These are phyloP conservation scores for Saksenaea oblongispora DNA, from an alignment of 371 early-diverging fungal genomes.

Conservation along the genomic window DNA sequence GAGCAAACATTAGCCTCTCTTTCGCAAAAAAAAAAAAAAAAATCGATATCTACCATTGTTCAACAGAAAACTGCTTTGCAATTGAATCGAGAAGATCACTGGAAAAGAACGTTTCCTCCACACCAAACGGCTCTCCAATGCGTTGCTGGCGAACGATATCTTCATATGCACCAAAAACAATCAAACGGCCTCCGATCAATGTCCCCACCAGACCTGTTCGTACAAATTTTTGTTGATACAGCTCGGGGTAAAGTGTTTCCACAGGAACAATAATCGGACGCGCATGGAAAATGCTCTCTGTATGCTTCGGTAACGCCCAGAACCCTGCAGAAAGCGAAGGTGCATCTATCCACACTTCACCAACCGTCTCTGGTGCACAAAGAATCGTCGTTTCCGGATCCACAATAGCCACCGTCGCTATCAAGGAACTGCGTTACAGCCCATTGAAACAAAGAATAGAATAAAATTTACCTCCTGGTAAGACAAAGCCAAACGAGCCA, in stretches of 20 bases:
- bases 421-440: not conserved
- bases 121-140: constrained; percentile 36
- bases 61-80: constrained; percentile 43
- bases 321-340: constrained; percentile 70
- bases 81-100: constrained; percentile 55
- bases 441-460: not conserved
- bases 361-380: constrained; percentile 69
- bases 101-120: constrained; percentile 53
- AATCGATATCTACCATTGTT: constrained; percentile 50
- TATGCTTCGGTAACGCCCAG: constrained; percentile 73
- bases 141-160: constrained; percentile 65
- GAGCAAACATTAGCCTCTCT: not conserved
- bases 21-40: not conserved
- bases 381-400: constrained; percentile 75
- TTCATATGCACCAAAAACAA: constrained; percentile 73
- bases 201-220: constrained; percentile 79
- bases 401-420: constrained; percentile 72
- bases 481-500: constrained; percentile 57
- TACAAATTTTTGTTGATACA: constrained; percentile 56
- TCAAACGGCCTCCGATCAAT: constrained; percentile 66
- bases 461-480: constrained; percentile 51
- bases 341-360: constrained; percentile 81
- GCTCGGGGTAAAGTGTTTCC: constrained; percentile 45
- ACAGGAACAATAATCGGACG: constrained; percentile 51
- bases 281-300: constrained; percentile 71